Percentiles rank a stretch among this genome's conserved stretches.
Evolutionary conservation across 805 yeast species (phyloP).

Genomic region (Yarrowia deformans): DNA sequence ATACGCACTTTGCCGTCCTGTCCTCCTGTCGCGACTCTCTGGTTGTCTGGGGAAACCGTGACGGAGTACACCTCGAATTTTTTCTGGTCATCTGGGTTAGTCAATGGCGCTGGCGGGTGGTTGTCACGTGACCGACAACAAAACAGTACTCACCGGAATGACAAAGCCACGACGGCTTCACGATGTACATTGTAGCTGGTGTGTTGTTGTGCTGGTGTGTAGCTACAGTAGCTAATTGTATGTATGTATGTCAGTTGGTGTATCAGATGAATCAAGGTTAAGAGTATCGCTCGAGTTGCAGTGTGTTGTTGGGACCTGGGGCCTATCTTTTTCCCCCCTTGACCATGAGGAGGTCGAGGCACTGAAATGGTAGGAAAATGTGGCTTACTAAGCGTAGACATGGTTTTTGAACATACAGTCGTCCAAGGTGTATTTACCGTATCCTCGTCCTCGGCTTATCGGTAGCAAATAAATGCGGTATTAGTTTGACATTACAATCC

Average conservation of each 20-base stretch:
- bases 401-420: no score
- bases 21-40: constrained; percentile 91
- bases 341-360: no score
- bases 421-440: no score
- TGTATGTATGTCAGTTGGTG: neutral
- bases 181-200: constrained; percentile 59
- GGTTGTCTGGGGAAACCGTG: constrained; percentile 80
- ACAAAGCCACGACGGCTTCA: constrained; percentile 75
- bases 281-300: neutral
- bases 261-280: constrained; percentile 10
- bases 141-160: constrained; percentile 57
- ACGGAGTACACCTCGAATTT: constrained; percentile 86
- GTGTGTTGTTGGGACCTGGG: no score
- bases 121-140: neutral
- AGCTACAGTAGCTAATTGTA: neutral
- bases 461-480: no score
- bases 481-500: no score
- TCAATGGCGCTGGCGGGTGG: no score
- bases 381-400: no score
- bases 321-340: no score
- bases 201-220: neutral
- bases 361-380: no score
- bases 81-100: constrained; percentile 69
- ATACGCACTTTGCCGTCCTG: constrained; percentile 87
- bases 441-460: no score